Conservation (phyloP, 1,284 basidiomycete species). For the Stygiomarasmius scandens region DNA sequence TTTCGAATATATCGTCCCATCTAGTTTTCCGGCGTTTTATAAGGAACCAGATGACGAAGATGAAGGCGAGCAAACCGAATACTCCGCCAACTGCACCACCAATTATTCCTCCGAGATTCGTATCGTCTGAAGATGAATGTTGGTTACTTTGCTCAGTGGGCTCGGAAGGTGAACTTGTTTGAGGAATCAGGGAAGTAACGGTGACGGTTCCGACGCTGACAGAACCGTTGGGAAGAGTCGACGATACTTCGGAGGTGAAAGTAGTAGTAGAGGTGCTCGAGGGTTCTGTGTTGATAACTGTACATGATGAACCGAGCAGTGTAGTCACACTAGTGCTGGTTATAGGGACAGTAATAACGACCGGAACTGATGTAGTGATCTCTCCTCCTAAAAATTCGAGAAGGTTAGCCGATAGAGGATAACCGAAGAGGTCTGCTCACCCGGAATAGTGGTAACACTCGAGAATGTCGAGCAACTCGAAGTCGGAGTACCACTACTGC, state of each 20-base stretch:
- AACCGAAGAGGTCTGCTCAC: neutral
- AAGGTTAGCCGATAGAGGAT: neutral
- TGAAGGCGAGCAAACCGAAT: neutral
- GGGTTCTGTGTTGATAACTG: neutral
- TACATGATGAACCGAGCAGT: neutral
- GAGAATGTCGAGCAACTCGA: neutral
- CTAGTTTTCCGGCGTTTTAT: neutral
- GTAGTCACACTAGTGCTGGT: neutral
- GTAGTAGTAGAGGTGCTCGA: neutral
- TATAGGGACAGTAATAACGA: neutral
- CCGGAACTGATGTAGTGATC: neutral
- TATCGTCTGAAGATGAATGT: constrained; percentile 13
- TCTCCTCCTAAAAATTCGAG: neutral
- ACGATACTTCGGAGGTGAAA: neutral
- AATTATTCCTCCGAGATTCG: constrained; percentile 7
- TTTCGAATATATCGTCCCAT: constrained; percentile 31
- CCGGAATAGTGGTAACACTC: neutral
- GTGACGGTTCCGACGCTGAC: neutral
- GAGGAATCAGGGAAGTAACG: neutral
- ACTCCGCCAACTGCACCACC: constrained; percentile 9
- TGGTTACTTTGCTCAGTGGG: neutral
- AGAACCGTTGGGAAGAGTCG: constrained; percentile 3
- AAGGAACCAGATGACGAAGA: constrained; percentile 3
- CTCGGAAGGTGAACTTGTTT: neutral
- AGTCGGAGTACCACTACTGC: neutral